phyloP scores from a whole-genome alignment of 2,329 filamentous ascomycete genomes.

The Penicillium sp. region DNA sequence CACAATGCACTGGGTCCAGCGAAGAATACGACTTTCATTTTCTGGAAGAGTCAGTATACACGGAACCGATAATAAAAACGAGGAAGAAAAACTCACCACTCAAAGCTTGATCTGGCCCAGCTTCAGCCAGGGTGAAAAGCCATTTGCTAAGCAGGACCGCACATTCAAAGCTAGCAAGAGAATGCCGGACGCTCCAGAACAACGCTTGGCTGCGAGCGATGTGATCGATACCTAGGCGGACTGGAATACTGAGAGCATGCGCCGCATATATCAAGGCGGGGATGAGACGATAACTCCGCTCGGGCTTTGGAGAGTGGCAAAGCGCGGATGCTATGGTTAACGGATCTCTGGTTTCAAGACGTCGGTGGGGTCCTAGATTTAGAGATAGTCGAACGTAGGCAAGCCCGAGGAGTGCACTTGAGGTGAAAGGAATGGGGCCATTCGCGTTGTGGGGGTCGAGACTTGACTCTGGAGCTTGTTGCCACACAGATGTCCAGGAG shows the following conservation, averaged over 20 bases:
- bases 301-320: constrained; percentile 53
- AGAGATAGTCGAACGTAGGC: constrained; percentile 32
- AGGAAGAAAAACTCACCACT: constrained; percentile 21
- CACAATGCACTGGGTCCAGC: constrained; percentile 31
- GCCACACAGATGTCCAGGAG: constrained; percentile 35
- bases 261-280: constrained; percentile 62
- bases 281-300: constrained; percentile 55
- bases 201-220: constrained; percentile 35
- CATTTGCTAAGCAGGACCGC: constrained; percentile 43
- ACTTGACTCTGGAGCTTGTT: constrained; percentile 34
- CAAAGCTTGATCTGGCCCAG: constrained; percentile 22
- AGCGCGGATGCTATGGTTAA: constrained; percentile 57
- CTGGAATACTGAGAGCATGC: constrained; percentile 58
- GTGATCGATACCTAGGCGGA: constrained; percentile 34
- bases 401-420: constrained; percentile 28
- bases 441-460: constrained; percentile 33
- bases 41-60: constrained; percentile 15
- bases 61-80: background rate
- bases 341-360: constrained; percentile 60
- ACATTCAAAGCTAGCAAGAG: constrained; percentile 34
- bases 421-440: constrained; percentile 33
- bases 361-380: constrained; percentile 55
- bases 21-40: constrained; percentile 30
- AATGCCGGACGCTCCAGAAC: constrained; percentile 37
- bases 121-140: constrained; percentile 35